Evolutionary conservation across 1,139 yeast species (phyloP), one percentile per base, ranked within the genome.

Genomic region (Sugiyamaella japonica): DNA sequence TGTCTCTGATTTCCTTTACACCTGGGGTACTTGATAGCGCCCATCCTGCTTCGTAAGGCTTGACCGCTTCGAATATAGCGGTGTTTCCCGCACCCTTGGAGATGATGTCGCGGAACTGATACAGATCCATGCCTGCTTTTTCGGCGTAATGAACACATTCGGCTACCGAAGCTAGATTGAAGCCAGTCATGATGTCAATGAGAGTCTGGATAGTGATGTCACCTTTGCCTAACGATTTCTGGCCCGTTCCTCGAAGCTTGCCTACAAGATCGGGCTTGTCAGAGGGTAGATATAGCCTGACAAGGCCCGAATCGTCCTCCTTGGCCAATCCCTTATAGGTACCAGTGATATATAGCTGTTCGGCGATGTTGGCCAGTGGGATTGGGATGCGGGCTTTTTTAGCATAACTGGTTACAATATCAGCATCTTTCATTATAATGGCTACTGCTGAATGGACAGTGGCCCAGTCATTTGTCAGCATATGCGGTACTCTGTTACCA

Each of bases 401-500:
- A 29, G 54, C 56, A 41, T 50, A 47, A 16, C 50, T 47, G 16
- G 56, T 54, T n/a, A 54, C 56, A 41, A 54, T 54, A 31, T 48
- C 39, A 3, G 54, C 52, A 34, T 54, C 56, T 48, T 54, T 54
- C 46, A 54, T 31, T 20, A 54, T 54, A 46, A 54, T 54, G n/a
- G 48, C 38, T 15, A 54, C 31, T 15, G 56, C 56, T 25, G 56
- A 54, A 34, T 54, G 56, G 17, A 54, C 56, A 20, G 54, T 54
- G 6, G 49, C 54, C 44, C 50, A 54, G 36, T 50, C 56, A 37
- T 50, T 54, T 13, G 32, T 32, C 39, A 54, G 52, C 56, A 54
- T 54, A 28, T 54, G 56, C 28, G 56, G 56, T 5, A 54, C 56
- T 37, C 56, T 43, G 42, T 54, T 54, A 20, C 52, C 56, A 54